Conservation (phyloP, 2,329 filamentous ascomycete genomes). For the Gliomastix tumulicola region DNA sequence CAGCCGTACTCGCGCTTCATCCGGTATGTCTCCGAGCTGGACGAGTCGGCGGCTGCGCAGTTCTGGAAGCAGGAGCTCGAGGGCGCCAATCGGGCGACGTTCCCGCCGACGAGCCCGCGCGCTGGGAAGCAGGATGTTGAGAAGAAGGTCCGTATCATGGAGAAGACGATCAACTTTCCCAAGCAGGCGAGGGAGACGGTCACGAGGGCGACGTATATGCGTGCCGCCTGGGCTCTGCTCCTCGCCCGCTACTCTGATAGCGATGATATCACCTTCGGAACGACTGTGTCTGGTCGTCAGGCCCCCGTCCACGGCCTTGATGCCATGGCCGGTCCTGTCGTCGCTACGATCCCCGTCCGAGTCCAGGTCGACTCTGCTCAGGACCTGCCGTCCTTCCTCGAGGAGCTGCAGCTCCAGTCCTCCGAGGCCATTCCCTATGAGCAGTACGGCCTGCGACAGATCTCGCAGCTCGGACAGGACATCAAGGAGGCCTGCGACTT, state of each 20-base stretch:
- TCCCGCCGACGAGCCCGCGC: slow-evolving; percentile 2
- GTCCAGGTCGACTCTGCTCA: slow-evolving; percentile 4
- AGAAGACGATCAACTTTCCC: background rate
- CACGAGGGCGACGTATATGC: background rate
- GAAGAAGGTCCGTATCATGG: background rate
- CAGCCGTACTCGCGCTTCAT: slow-evolving; percentile 31
- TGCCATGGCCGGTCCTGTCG: slow-evolving; percentile 10
- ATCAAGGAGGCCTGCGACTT: slow-evolving; percentile 8
- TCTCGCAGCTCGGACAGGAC: slow-evolving; percentile 5
- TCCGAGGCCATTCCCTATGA: slow-evolving; percentile 7
- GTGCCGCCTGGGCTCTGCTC: background rate
- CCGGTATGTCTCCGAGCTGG: slow-evolving; percentile 26
- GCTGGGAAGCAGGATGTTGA: background rate
- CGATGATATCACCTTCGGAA: background rate
- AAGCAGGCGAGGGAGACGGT: background rate
- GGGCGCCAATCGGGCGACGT: slow-evolving; percentile 4
- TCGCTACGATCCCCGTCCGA: slow-evolving; percentile 11
- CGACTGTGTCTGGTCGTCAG: background rate
- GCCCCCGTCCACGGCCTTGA: slow-evolving; percentile 10
- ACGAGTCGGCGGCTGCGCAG: slow-evolving; percentile 1
- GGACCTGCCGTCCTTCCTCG: too few species aligned
- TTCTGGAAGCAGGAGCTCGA: slow-evolving; percentile 2
- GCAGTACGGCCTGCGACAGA: slow-evolving; percentile 11
- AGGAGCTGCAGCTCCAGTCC: slow-evolving; percentile 4
- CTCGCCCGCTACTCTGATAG: background rate